Percentiles rank a stretch among this genome's conserved stretches.
These are phyloP conservation scores for Microdochium nivale DNA, from an alignment of 2,329 filamentous ascomycete species.

Conservation along the genomic window DNA sequence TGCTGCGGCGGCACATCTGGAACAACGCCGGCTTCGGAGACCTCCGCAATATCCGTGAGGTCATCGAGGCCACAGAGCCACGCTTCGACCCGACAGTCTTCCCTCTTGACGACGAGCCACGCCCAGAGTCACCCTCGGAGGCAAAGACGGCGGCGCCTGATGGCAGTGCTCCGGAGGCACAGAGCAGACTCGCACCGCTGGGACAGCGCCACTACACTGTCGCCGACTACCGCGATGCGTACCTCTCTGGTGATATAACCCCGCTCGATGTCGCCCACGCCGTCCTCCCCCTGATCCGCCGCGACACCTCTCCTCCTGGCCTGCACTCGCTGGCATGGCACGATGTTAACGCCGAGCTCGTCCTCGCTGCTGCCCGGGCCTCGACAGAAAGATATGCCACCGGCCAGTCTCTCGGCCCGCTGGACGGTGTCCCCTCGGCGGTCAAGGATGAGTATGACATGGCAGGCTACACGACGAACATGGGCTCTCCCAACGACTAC, in stretches of 20 bases:
- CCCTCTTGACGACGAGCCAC: conserved; percentile 18
- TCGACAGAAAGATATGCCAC: conserved; percentile 39
- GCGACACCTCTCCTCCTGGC: conserved; percentile 25
- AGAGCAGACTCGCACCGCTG: neutral
- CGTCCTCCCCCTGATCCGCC: conserved; percentile 35
- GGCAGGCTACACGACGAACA: conserved; percentile 60
- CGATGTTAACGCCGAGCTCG: conserved; percentile 29
- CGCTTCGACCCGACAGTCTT: conserved; percentile 37
- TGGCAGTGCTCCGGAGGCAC: neutral
- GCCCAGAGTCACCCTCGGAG: conserved; percentile 31
- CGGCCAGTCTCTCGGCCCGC: conserved; percentile 47
- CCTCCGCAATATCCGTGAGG: conserved; percentile 34
- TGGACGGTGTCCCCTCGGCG: conserved; percentile 67
- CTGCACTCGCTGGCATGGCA: conserved; percentile 35
- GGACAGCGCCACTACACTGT: conserved; percentile 10
- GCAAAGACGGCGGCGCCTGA: neutral
- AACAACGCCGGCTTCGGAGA: conserved; percentile 52
- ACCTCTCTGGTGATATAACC: conserved; percentile 34
- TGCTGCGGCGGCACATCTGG: conserved; percentile 60
- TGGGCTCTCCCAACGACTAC: conserved; percentile 55
- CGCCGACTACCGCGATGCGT: conserved; percentile 35
- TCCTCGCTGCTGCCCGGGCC: conserved; percentile 31
- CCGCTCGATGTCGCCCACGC: conserved; percentile 34
- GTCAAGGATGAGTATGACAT: conserved; percentile 73
- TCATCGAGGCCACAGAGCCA: conserved; percentile 43